These are phyloP conservation scores for Krasilnikovozyma curviuscula DNA, from an alignment of 768 basidiomycete genomes.

Conservation along the genomic window DNA sequence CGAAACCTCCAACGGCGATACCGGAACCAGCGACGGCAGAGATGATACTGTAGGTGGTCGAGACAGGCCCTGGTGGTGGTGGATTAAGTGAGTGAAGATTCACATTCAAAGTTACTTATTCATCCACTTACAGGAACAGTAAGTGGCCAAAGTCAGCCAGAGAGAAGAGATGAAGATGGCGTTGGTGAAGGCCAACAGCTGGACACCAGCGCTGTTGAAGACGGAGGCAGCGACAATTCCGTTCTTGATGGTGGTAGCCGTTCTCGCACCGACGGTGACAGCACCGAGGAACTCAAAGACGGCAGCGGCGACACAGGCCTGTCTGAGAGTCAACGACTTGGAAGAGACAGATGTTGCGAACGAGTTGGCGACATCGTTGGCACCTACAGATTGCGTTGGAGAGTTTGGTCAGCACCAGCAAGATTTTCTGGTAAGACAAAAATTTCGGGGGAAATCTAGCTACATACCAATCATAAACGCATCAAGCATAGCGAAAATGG, in stretches of 20 bases:
- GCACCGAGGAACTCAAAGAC: conserved; percentile 29
- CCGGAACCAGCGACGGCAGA: conserved; percentile 31
- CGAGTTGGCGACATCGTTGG: conserved; percentile 23
- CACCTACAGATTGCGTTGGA: conserved; percentile 2
- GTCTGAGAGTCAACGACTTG: conserved; percentile 27
- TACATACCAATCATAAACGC: conserved; percentile 21
- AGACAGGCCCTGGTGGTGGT: conserved; percentile 25
- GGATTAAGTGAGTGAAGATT: neutral
- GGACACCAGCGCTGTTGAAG: conserved; percentile 29
- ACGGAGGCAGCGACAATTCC: conserved; percentile 27
- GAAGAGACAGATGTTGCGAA: conserved; percentile 29
- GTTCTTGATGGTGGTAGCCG: conserved; percentile 30
- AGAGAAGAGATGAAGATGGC: conserved; percentile 23
- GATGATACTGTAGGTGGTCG: conserved; percentile 31
- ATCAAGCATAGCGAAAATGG: conserved; percentile 26
- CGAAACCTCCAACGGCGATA: conserved; percentile 26
- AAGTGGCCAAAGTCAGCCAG: conserved; percentile 14
- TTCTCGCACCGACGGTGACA: conserved; percentile 27
- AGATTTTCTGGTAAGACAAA: conserved; percentile 5
- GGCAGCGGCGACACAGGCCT: conserved; percentile 27
- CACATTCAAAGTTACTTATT: neutral
- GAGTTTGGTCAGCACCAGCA: neutral
- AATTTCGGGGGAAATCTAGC: conserved; percentile 26
- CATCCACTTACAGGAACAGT: neutral
- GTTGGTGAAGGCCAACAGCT: conserved; percentile 29